Conservation (phyloP, 2,329 filamentous ascomycete species). For the Colletotrichum lentis region DNA sequence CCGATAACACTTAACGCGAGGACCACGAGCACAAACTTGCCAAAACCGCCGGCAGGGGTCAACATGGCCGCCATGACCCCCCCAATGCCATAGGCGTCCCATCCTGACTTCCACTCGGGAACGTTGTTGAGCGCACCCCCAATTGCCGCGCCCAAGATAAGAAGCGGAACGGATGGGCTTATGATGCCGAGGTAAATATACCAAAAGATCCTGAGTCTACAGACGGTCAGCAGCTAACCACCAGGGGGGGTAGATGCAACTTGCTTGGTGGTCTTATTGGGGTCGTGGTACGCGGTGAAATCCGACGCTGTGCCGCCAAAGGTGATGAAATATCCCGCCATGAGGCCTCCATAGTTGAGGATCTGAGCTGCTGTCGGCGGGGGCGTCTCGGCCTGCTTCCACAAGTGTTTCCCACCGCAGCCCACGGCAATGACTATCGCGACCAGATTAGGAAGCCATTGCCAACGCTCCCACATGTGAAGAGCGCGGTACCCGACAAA, state of each 20-base stretch:
- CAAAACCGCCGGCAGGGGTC: conserved; percentile 44
- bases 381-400: conserved; percentile 53
- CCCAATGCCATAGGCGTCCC: conserved; percentile 45
- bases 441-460: conserved; percentile 64
- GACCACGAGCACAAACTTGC: conserved; percentile 50
- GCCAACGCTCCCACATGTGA: conserved; percentile 64
- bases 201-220: conserved; percentile 51
- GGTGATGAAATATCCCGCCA: conserved; percentile 62
- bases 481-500: conserved; percentile 64
- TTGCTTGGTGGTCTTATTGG: conserved; percentile 51
- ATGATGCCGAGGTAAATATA: conserved; percentile 63
- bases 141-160: conserved; percentile 53
- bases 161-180: conserved; percentile 43
- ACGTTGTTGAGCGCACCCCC: conserved; percentile 46
- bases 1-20: conserved; percentile 51
- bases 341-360: conserved; percentile 56
- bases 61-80: conserved; percentile 47
- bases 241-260: conserved; percentile 26
- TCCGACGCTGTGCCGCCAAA: conserved; percentile 66
- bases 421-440: conserved; percentile 61
- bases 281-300: conserved; percentile 64
- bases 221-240: conserved; percentile 6
- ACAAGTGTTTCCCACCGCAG: conserved; percentile 60
- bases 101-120: conserved; percentile 44
- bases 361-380: conserved; percentile 50